Base-by-base conservation (phyloP, 306 rosid species). In the Rosa multiflora region DNA sequence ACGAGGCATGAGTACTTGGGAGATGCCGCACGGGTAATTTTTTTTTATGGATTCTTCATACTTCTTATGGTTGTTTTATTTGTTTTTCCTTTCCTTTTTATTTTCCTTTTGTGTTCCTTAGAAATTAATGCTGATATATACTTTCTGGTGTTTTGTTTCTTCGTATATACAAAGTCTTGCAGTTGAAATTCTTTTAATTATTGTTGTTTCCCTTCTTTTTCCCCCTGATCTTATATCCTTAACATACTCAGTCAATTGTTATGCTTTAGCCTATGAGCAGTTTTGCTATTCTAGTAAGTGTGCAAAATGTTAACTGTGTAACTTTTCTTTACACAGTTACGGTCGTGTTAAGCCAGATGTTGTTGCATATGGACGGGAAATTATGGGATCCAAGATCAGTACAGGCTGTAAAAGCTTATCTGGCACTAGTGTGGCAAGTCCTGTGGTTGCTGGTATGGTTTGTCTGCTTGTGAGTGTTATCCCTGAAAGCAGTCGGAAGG, bases 1-100 rank as follows among this genome's bases (percentile, higher is more conserved):
- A 10, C 93, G 98, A 81, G 99, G 98, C 76, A 95, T 95, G 99
- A 95, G 98, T 84, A 95, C 98, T 20, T 95, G 99, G 99, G 99
- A 95, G 88, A 88, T 95, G 78, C 99, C 99, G 62, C 97, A 95
- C 72, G 99, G 99, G 98, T 93, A 91, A 53, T 46, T 13, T 76
- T 55, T 75, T 55, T 78, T 61, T n/a, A 48, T 74, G 32, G 9
- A 44, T 70, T 56, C 42, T 26, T 61, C 18, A 0, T 73, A 59
- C 52, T 21, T 48, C 59, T 21, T 48, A 17, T 26, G 3, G 56
- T 10, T 12, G 6, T 13, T 49, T 12, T 64, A 10, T 72, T n/a
- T 73, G 43, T 46, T 44, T 37, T 13, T 21, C n/a, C 62, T 20
- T 67, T 55, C 61, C 2, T 0, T n/a, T n/a, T 8, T 69, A 6